Evolutionary conservation across 768 basidiomycete species (phyloP), one percentile per base, ranked within the genome.

Genomic region (Hygrocybe punicea): DNA sequence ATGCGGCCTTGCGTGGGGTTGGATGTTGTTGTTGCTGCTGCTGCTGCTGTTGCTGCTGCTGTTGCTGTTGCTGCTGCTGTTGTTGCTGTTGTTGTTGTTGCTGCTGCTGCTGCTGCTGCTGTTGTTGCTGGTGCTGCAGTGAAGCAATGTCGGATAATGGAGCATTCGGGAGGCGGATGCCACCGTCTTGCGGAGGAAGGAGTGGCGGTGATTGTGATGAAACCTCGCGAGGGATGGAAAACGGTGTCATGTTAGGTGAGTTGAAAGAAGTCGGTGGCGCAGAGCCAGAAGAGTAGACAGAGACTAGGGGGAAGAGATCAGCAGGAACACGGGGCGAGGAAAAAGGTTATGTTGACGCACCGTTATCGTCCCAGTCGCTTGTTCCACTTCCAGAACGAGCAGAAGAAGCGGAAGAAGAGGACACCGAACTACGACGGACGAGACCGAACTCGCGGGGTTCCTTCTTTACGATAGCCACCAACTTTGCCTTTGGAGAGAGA

Each of bases 361-460:
- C 79, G 73, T 73, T 82, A 69, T 91, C 89, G 67, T 92, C 89
- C 89, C 89, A 92, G 67, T 92, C 90, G 61, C 87, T 89, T 8
- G 77, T 78, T 44, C 78, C 82, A 61, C 81, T 79, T 61, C 78
- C 79, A 0, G 81, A 83, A 49, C 80, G 82, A 52, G 76, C 79
- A 57, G 76, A 86, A 60, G 71, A 80, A 33, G 69, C 69, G 65
- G n/a, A 81, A 0, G 85, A 81, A 0, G 85, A 83, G 3, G 84
- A 88, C 16, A 89, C 83, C 9, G 85, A 88, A 54, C 78, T 75
- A 47, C 89, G 78, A 29, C 87, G 76, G 17, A 74, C 71, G 56
- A 84, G 75, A 58, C 74, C 74, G 58, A 66, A 76, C 58, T 86
- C 84, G 44, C 70, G 71, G 11, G 79, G 79, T 68, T 89, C 87